Percentiles rank a stretch among this genome's conserved stretches.
phyloP scores from a whole-genome alignment of 176 grass and related monocot species.

The Musa itinerans region DNA sequence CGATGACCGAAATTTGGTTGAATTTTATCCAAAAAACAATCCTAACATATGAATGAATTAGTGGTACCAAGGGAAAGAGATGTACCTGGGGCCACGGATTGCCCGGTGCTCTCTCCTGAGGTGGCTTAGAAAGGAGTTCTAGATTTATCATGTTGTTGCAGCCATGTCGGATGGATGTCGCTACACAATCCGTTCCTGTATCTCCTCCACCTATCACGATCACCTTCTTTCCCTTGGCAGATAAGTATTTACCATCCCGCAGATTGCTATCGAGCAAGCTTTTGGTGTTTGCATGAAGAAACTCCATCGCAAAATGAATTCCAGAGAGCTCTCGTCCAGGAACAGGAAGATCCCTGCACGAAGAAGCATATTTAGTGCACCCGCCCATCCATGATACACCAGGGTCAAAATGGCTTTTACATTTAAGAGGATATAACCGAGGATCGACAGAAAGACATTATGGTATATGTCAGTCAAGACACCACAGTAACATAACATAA shows the following conservation, averaged over 20 bases:
- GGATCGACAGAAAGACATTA: neutral
- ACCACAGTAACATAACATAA: too few species aligned
- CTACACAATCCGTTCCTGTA: slow-evolving; percentile 93
- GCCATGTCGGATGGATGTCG: slow-evolving; percentile 87
- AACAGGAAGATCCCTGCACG: slow-evolving; percentile 69
- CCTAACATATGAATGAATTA: too few species aligned
- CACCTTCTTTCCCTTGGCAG: slow-evolving; percentile 82
- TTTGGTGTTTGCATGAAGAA: slow-evolving; percentile 93
- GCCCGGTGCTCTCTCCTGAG: slow-evolving; percentile 49
- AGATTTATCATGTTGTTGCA: slow-evolving; percentile 74
- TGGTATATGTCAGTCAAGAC: too few species aligned
- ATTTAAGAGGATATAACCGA: neutral
- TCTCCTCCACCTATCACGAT: slow-evolving; percentile 96
- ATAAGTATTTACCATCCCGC: slow-evolving; percentile 85
- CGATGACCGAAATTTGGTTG: too few species aligned
- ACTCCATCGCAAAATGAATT: slow-evolving; percentile 97
- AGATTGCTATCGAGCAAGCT: slow-evolving; percentile 96
- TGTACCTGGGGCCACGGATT: slow-evolving; percentile 96
- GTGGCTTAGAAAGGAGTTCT: slow-evolving; percentile 69
- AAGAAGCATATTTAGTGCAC: neutral
- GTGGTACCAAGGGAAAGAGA: too few species aligned
- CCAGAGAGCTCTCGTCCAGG: slow-evolving; percentile 69
- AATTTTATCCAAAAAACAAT: too few species aligned
- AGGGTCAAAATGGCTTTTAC: neutral
- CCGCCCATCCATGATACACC: neutral